These are phyloP conservation scores for Aspergillus bombycis DNA, from an alignment of 2,329 filamentous ascomycete species.

Conservation along the genomic window DNA sequence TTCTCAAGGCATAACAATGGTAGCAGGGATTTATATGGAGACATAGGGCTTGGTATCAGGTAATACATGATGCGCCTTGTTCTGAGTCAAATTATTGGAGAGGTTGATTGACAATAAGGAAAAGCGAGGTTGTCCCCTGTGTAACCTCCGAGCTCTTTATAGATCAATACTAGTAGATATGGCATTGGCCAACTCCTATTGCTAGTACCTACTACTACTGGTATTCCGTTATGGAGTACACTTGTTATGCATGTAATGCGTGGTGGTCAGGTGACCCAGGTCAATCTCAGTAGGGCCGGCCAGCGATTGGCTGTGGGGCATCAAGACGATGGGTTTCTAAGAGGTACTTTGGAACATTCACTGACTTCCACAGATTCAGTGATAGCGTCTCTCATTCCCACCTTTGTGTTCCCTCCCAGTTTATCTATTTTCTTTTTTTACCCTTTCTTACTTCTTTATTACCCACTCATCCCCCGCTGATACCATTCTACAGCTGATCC, in stretches of 20 bases:
- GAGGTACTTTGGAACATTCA: slow-evolving; percentile 12
- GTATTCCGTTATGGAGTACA: not conserved
- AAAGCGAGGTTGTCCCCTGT: not conserved
- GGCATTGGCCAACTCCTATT: not conserved
- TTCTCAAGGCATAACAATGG: too few relatives aligned
- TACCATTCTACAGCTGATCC: not conserved
- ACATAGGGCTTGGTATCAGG: slow-evolving; percentile 29
- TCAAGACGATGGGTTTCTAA: slow-evolving; percentile 8
- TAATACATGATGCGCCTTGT: slow-evolving; percentile 25
- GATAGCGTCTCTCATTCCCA: not conserved
- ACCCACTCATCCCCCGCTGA: not conserved
- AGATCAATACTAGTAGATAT: not conserved
- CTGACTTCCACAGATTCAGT: slow-evolving; percentile 1
- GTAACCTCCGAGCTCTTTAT: not conserved
- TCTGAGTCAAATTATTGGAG: not conserved
- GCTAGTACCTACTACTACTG: not conserved
- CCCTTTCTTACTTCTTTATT: not conserved
- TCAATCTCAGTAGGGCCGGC: slow-evolving; percentile 4
- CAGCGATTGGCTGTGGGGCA: slow-evolving; percentile 25
- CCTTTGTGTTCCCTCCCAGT: slow-evolving; percentile 6
- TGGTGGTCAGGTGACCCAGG: slow-evolving; percentile 14
- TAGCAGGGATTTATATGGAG: too few relatives aligned
- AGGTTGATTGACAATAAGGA: not conserved
- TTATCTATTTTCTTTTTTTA: not conserved
- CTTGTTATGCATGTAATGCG: slow-evolving; percentile 3